Conservation (phyloP, 2,329 filamentous ascomycete genomes). For the Exophiala viscosa region DNA sequence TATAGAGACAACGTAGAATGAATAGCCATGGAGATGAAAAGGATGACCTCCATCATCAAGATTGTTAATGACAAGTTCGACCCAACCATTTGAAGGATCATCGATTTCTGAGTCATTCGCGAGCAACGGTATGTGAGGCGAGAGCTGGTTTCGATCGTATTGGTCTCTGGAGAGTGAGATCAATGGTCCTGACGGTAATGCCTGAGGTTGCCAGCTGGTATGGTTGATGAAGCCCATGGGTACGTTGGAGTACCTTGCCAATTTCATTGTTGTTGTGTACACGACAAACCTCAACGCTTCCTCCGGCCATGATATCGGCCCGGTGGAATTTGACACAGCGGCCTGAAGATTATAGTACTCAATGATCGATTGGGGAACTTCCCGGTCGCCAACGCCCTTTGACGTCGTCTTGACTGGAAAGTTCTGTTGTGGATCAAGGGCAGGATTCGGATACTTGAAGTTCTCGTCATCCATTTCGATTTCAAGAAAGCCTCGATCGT, state of each 20-base stretch:
- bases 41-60: conserved; percentile 40
- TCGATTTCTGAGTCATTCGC: not conserved
- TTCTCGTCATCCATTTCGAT: conserved; percentile 1
- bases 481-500: conserved; percentile 14
- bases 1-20: conserved; percentile 46
- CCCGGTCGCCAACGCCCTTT: not conserved
- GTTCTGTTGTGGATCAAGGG: conserved; percentile 37
- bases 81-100: conserved; percentile 33
- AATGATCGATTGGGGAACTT: not conserved
- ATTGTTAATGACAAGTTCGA: conserved; percentile 39
- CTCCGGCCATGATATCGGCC: conserved; percentile 30
- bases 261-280: conserved; percentile 46
- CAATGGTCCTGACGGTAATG: conserved; percentile 31
- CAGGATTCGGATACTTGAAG: conserved; percentile 46
- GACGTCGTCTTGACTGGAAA: conserved; percentile 32
- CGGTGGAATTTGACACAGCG: conserved; percentile 29
- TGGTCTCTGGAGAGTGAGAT: conserved; percentile 33
- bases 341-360: conserved; percentile 29
- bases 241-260: conserved; percentile 41
- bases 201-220: conserved; percentile 44
- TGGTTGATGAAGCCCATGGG: conserved; percentile 49
- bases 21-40: conserved; percentile 52
- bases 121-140: conserved; percentile 19
- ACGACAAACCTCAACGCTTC: conserved; percentile 43
- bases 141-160: conserved; percentile 45